Evolutionary conservation across 1,284 basidiomycete species (phyloP).

Genomic region (Moesziomyces parantarcticus): DNA sequence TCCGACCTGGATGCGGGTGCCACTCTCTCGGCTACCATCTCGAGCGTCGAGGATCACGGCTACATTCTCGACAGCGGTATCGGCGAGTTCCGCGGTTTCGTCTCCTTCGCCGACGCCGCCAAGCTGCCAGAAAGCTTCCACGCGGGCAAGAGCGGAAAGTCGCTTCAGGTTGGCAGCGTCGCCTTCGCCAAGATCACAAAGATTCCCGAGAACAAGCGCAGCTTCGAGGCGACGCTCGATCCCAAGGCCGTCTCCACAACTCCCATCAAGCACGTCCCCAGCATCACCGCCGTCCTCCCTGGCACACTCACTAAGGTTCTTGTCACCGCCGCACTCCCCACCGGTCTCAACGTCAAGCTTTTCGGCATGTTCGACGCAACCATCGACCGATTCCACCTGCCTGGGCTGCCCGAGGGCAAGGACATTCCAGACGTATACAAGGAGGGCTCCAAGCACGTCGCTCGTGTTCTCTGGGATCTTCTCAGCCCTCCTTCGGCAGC

Average conservation of each 20-base stretch:
- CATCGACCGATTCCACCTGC: slow-evolving; percentile 84
- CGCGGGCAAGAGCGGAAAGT: slow-evolving; percentile 41
- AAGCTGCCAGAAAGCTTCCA: slow-evolving; percentile 47
- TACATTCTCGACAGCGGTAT: slow-evolving; percentile 86
- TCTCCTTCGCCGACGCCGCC: slow-evolving; percentile 47
- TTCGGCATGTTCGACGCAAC: slow-evolving; percentile 94
- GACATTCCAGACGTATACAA: slow-evolving; percentile 67
- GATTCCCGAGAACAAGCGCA: slow-evolving; percentile 66
- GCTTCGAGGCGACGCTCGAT: slow-evolving; percentile 63
- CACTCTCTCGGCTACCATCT: slow-evolving; percentile 65
- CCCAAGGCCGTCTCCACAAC: slow-evolving; percentile 54
- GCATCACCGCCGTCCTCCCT: slow-evolving; percentile 84
- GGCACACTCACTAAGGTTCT: slow-evolving; percentile 86
- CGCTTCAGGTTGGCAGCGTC: slow-evolving; percentile 66
- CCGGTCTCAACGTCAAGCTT: slow-evolving; percentile 88
- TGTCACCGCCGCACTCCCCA: slow-evolving; percentile 81
- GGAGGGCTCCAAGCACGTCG: slow-evolving; percentile 80
- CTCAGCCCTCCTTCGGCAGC: slow-evolving; percentile 40
- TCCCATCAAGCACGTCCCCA: slow-evolving; percentile 33
- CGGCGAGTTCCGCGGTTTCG: slow-evolving; percentile 63
- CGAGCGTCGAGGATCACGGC: slow-evolving; percentile 92
- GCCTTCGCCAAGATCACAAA: slow-evolving; percentile 63
- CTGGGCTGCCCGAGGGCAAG: slow-evolving; percentile 59
- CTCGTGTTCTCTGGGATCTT: slow-evolving; percentile 80
- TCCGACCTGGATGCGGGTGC: slow-evolving; percentile 75